Percentiles rank a stretch among this genome's conserved stretches.
phyloP scores from a whole-genome alignment of 495 filamentous ascomycete genomes.

The Tuber aestivum region DNA sequence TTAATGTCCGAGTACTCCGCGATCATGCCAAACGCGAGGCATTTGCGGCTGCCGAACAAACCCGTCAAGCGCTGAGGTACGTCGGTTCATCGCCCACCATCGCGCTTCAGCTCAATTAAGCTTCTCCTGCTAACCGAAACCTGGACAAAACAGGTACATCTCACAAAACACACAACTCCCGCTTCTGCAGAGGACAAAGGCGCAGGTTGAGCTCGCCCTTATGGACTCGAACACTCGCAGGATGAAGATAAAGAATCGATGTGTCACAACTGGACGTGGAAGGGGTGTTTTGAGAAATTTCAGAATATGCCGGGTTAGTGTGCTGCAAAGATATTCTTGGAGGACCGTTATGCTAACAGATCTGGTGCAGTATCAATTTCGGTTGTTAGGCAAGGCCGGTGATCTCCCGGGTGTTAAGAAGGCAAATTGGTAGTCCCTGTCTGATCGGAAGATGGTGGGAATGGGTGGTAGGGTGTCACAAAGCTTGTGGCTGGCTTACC shows the following conservation, averaged over 20 bases:
- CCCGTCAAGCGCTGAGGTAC: slow-evolving; percentile 80
- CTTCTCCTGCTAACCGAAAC: neutral
- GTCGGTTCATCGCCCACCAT: neutral
- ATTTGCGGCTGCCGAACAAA: slow-evolving; percentile 68
- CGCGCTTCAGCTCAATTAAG: too few relatives aligned
- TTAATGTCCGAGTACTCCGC: slow-evolving; percentile 76
- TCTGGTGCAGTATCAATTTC: slow-evolving; percentile 71
- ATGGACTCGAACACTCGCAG: slow-evolving; percentile 92
- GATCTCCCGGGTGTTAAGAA: slow-evolving; percentile 89
- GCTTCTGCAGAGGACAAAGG: slow-evolving; percentile 71
- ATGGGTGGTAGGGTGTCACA: neutral
- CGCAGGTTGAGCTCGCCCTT: slow-evolving; percentile 82
- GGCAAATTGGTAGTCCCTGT: slow-evolving; percentile 74
- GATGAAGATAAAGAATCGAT: slow-evolving; percentile 90
- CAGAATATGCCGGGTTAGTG: slow-evolving; percentile 75
- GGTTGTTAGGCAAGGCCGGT: slow-evolving; percentile 80
- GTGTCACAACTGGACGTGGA: slow-evolving; percentile 78
- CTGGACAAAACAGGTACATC: slow-evolving; percentile 52
- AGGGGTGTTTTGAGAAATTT: slow-evolving; percentile 85
- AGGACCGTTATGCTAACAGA: slow-evolving; percentile 37
- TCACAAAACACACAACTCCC: slow-evolving; percentile 87
- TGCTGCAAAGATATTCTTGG: neutral
- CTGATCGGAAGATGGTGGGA: neutral
- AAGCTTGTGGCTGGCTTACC: neutral
- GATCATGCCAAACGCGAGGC: slow-evolving; percentile 94